phyloP scores from a whole-genome alignment of 148 eudicot species.

The Rhododendron griersonianum region DNA sequence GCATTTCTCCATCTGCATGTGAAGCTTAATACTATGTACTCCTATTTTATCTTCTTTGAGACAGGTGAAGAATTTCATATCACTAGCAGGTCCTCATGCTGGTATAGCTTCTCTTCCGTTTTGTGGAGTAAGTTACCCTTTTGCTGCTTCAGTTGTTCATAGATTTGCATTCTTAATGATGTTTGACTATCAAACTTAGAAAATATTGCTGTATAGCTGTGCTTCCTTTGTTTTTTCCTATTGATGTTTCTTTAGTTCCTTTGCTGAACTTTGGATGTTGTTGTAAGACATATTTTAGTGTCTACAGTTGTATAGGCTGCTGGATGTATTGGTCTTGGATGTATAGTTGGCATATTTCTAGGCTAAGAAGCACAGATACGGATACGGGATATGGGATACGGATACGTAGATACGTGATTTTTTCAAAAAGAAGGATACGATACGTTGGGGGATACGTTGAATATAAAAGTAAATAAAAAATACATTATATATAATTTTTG shows the following conservation, averaged over 20 bases:
- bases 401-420: no score
- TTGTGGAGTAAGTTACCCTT: slow-evolving; percentile 45
- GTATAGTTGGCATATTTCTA: no score
- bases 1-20: neutral
- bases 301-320: neutral
- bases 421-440: no score
- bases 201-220: neutral
- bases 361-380: neutral
- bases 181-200: neutral
- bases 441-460: no score
- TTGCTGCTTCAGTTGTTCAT: neutral
- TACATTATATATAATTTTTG: no score
- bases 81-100: slow-evolving; percentile 72
- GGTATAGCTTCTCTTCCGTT: slow-evolving; percentile 60
- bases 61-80: slow-evolving; percentile 61
- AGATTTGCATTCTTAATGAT: neutral
- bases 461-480: no score
- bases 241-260: neutral
- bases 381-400: no score
- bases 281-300: no score
- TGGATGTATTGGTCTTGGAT: neutral
- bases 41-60: neutral
- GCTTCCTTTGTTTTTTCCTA: neutral
- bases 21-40: neutral
- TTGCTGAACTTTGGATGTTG: neutral